A percentile compares a stretch with the other conserved stretches of the same genome.
phyloP scores from a whole-genome alignment of 179 eudicot genomes.

The Amaranthus tricolor region DNA sequence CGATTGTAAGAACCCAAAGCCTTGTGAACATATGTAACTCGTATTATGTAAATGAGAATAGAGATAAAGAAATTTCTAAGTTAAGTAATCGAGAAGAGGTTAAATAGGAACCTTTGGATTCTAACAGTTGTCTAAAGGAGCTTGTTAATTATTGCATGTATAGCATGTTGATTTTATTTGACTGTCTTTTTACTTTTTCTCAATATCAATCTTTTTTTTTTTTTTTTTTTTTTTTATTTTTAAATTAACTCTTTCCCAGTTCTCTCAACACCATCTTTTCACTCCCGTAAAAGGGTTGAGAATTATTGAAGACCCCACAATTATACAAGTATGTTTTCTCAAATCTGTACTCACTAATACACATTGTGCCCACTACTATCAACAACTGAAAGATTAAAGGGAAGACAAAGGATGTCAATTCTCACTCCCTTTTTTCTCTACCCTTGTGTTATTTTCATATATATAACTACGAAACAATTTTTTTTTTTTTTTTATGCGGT shows the following conservation, averaged over 20 bases:
- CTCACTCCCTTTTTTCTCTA: neutral
- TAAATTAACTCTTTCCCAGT: neutral
- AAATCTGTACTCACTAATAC: no score
- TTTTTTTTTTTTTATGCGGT: neutral
- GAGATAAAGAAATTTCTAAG: no score
- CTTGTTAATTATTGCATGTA: neutral
- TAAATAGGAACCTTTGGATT: neutral
- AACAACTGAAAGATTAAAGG: neutral
- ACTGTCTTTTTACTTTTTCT: constrained; percentile 1
- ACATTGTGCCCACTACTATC: neutral
- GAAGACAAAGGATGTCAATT: neutral
- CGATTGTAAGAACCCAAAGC: no score
- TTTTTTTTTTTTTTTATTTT: no score
- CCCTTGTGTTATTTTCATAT: neutral
- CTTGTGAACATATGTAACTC: no score
- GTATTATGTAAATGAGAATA: no score
- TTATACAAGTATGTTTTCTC: neutral
- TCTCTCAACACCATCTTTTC: neutral
- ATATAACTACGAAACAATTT: neutral
- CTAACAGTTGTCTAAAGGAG: constrained; percentile 2
- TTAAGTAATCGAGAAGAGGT: neutral
- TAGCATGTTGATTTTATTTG: neutral
- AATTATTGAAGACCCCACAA: constrained; percentile 4
- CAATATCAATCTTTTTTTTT: neutral
- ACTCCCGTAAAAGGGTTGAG: neutral